A percentile compares a stretch with the other conserved stretches of the same genome.
Evolutionary conservation across 108 stramenopile species (phyloP).

Genomic region (Nannochloropsis granulata): DNA sequence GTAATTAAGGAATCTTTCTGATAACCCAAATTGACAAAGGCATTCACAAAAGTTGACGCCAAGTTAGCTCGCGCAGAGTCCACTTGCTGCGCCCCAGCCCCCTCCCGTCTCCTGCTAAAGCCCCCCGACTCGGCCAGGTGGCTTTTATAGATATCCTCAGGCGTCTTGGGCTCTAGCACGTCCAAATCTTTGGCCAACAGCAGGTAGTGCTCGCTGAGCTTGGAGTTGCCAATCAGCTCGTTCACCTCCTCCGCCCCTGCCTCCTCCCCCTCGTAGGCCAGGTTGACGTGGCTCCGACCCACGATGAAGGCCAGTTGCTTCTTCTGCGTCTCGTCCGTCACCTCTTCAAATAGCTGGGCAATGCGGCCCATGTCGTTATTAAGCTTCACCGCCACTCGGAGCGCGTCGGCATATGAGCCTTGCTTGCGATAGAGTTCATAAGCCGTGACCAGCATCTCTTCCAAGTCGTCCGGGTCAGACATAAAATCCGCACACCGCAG

Average conservation of each 20-base stretch:
- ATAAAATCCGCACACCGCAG: constrained; percentile 89
- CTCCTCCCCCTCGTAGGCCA: neutral
- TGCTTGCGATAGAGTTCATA: constrained; percentile 70
- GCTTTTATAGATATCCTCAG: constrained; percentile 98
- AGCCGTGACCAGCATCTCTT: constrained; percentile 76
- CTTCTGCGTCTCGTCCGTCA: constrained; percentile 15
- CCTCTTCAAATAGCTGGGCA: constrained; percentile 45
- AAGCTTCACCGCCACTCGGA: constrained; percentile 79
- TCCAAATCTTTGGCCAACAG: constrained; percentile 61
- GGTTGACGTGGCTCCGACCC: neutral
- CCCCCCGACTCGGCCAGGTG: constrained; percentile 90
- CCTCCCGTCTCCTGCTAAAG: constrained; percentile 60
- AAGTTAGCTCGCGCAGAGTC: constrained; percentile 96
- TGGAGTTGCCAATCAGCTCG: constrained; percentile 72
- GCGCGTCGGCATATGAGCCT: constrained; percentile 64
- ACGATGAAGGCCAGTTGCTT: constrained; percentile 56
- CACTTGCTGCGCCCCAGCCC: constrained; percentile 42
- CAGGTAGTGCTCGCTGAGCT: constrained; percentile 68
- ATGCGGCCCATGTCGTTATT: constrained; percentile 48
- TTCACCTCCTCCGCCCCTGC: neutral
- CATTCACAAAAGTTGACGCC: constrained; percentile 95
- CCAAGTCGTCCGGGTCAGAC: constrained; percentile 35
- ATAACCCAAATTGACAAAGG: constrained; percentile 96
- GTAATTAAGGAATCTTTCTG: constrained; percentile 54
- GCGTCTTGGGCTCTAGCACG: constrained; percentile 81